Conservation (phyloP, 495 filamentous ascomycete genomes). For the Tuber brumale region DNA sequence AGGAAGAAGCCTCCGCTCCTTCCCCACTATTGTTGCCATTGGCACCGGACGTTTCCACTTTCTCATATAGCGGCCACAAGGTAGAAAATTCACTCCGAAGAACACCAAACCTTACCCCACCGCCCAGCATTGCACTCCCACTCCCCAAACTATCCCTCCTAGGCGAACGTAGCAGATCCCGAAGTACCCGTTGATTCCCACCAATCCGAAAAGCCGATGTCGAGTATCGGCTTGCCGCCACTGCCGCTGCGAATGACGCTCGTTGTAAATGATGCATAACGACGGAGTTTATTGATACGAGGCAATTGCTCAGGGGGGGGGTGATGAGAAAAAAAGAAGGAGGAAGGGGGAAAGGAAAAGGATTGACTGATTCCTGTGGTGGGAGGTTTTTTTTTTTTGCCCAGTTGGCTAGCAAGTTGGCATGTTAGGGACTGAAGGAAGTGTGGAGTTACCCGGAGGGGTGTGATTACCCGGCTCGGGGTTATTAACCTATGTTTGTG, state of each 20-base stretch:
- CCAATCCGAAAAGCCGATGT: conserved; percentile 31
- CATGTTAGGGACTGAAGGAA: neutral
- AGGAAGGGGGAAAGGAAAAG: neutral
- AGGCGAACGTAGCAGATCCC: neutral
- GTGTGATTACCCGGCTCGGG: conserved; percentile 24
- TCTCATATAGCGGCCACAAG: conserved; percentile 37
- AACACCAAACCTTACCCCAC: conserved; percentile 6
- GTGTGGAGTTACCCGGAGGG: conserved; percentile 8
- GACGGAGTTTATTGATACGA: neutral
- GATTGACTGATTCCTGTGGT: neutral
- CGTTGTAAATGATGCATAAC: conserved; percentile 24
- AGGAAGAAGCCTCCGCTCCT: neutral
- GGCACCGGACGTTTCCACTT: neutral
- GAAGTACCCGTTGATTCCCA: conserved; percentile 35
- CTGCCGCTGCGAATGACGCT: conserved; percentile 11
- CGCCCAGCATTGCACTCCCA: conserved; percentile 3
- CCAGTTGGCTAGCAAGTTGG: conserved; percentile 5
- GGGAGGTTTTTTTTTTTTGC: conserved; percentile 20
- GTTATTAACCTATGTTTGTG: neutral
- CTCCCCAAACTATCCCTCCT: neutral
- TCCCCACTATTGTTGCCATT: neutral
- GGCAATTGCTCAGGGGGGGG: neutral
- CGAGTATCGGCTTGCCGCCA: conserved; percentile 14
- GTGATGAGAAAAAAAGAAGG: neutral
- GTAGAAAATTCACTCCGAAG: conserved; percentile 45